A percentile compares a stretch with the other conserved stretches of the same genome.
Evolutionary conservation across 192 early-diverging fungal species (phyloP).

Genomic region (Mortierella hygrophila): DNA sequence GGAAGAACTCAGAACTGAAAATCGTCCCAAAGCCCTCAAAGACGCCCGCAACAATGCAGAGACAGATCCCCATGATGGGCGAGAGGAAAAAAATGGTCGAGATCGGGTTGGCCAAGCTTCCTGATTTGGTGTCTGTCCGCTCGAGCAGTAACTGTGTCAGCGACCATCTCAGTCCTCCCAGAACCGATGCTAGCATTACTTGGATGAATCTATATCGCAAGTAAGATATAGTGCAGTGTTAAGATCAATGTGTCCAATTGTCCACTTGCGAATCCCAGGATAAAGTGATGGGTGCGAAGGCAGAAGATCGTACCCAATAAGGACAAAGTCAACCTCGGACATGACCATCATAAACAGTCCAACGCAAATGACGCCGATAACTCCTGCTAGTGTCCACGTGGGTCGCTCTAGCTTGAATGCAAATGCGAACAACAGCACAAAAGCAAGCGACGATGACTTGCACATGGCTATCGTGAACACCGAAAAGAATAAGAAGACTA

Average conservation of each 20-base stretch:
- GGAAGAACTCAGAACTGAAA: constrained; percentile 68
- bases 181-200: constrained; percentile 82
- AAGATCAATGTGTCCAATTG: not conserved
- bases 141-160: constrained; percentile 89
- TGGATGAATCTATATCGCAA: constrained; percentile 67
- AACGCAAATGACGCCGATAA: constrained; percentile 82
- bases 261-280: not conserved
- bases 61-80: constrained; percentile 81
- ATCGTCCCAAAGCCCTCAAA: constrained; percentile 73
- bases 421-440: constrained; percentile 91
- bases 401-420: constrained; percentile 87
- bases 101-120: constrained; percentile 91
- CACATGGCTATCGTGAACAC: constrained; percentile 73
- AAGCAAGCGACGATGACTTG: constrained; percentile 81
- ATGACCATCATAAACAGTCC: constrained; percentile 93
- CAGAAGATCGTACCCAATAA: constrained; percentile 68
- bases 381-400: constrained; percentile 74
- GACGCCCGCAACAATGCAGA: constrained; percentile 73
- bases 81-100: constrained; percentile 88
- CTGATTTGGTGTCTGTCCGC: constrained; percentile 63
- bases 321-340: constrained; percentile 84
- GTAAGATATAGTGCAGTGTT: not conserved
- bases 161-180: constrained; percentile 91
- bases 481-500: not conserved
- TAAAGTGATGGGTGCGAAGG: not conserved